Base-by-base conservation (phyloP, 208 protist species). In the Acanthamoeba royreba region DNA sequence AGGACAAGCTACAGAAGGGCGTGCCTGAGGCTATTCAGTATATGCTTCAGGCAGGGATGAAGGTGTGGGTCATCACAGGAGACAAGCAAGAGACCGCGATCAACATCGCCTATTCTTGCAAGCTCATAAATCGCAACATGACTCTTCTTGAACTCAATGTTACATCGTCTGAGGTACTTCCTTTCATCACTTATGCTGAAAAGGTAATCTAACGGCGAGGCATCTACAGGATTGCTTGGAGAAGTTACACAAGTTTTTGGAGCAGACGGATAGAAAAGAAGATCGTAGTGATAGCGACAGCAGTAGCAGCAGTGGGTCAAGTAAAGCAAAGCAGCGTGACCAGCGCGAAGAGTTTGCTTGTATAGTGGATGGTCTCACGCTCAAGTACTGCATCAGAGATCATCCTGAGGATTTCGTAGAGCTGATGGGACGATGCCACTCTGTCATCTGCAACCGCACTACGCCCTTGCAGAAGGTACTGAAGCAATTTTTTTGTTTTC, bases 1-100 rank as follows among this genome's bases (percentile, higher is more conserved):
- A 99, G 38, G 98, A 99, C 97, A 98, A 98, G 96, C 97, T 99
- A 63, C 99, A 99, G 95, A 97, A 98, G 28, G 94, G 97, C 61
- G 98, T 99, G 31, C 98, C 98, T 0, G 98, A 99, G 93, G 98
- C 98, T 31, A 97, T 99, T 28, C 96, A 97, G 5, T 74, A 74
- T 25, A 13, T 74, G 19, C 33, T 38, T 74, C 63, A 74, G 63
- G 63, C 63, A 28, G 33, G 33, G 17, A 98, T 99, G 38, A 95
- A 98, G 4, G 92, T 99, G 28, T 99, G 98, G 98, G 98, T 99
- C 95, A 96, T 99, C n/a, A 99, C 98, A 15, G 98, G 98, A 49
- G 98, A 99, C 94, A 99, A 99, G 95, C 97, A 98, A 52, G 98
- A 99, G 90, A 89, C 96, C 25, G 95, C 93, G 0, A 95, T 95